Evolutionary conservation across 441 rosid genomes (phyloP), one percentile per base, ranked within the genome.

Genomic region (Bocquillonia castaneifolia): DNA sequence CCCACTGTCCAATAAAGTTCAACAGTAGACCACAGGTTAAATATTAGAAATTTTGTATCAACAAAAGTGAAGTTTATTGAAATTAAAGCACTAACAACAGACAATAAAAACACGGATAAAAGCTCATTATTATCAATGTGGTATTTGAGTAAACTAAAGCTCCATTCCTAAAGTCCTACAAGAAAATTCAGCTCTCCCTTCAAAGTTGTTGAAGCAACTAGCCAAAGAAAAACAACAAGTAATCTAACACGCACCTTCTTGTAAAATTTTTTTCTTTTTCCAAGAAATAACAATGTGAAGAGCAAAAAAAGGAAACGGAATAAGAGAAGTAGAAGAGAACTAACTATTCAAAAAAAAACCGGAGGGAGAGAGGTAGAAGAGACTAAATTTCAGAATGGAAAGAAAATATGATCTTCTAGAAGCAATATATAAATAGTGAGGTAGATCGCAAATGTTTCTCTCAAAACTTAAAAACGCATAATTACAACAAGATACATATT

Each of bases 1-100:
- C 88, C 99, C 98, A 95, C 99, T 95, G 96, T 76, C 65, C 79
- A 58, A 18, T 60, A 79, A 76, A 63, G 15, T 14, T 17, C 34
- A 52, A 26, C 47, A 64, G 59, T 45, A 22, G 63, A 22, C 26
- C 26, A 59, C 36, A 53, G 5, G 36, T 54, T 23, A 45, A 70
- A 56, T 47, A 18, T 17, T 62, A 47, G 60, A 62, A 28, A 20
- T 42, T 42, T 59, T n/a, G 48, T 5, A 52, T 20, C 36, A 31
- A 59, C 0, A 67, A 47, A 61, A 73, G 10, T 36, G 37, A 57
- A 51, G 1, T 22, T 53, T 44, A 17, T 31, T 17, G 55, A 52
- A 69, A 66, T 39, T 26, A 50, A 51, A 63, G 6, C 36, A 56
- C 58, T 6, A 26, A 36, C 53, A 69, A 47, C 44, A 12, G 29